A percentile compares a stretch with the other conserved stretches of the same genome.
Evolutionary conservation across 108 stramenopile species (phyloP).

Genomic region (Cylindrotheca closterium): DNA sequence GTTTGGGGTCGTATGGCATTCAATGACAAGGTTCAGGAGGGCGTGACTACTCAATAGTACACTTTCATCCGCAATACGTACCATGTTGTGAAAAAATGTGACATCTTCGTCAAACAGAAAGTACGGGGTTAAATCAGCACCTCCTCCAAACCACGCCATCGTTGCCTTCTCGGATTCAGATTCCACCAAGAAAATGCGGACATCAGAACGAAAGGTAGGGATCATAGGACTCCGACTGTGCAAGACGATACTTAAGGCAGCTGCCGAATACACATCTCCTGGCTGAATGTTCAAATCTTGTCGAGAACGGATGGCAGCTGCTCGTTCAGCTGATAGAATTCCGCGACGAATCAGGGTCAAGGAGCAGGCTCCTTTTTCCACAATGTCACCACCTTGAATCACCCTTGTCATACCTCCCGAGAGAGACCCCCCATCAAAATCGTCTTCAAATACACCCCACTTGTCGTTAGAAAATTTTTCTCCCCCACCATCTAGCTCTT

Average conservation of each 20-base stretch:
- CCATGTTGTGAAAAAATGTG: slow-evolving; percentile 61
- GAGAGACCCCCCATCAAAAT: not conserved
- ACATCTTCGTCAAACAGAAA: slow-evolving; percentile 88
- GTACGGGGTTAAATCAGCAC: slow-evolving; percentile 91
- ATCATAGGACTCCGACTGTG: slow-evolving; percentile 75
- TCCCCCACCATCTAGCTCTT: slow-evolving; percentile 57
- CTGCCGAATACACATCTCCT: slow-evolving; percentile 86
- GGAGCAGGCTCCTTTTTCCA: slow-evolving; percentile 94
- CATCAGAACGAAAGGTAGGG: slow-evolving; percentile 91
- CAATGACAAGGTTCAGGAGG: too few relatives aligned
- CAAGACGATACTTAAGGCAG: slow-evolving; percentile 88
- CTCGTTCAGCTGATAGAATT: slow-evolving; percentile 66
- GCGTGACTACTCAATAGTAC: too few relatives aligned
- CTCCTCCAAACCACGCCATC: slow-evolving; percentile 46
- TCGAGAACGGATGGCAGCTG: slow-evolving; percentile 73
- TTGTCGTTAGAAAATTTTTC: slow-evolving; percentile 57
- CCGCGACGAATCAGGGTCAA: slow-evolving; percentile 74
- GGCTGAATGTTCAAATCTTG: slow-evolving; percentile 48
- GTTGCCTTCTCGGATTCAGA: slow-evolving; percentile 6
- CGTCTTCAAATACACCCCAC: slow-evolving; percentile 65
- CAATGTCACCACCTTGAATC: slow-evolving; percentile 77
- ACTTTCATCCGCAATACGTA: too few relatives aligned
- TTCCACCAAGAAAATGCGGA: slow-evolving; percentile 75
- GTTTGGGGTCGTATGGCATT: not conserved
- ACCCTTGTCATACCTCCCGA: slow-evolving; percentile 87